phyloP scores from a whole-genome alignment of 768 basidiomycete species.

The Trametes punicea region DNA sequence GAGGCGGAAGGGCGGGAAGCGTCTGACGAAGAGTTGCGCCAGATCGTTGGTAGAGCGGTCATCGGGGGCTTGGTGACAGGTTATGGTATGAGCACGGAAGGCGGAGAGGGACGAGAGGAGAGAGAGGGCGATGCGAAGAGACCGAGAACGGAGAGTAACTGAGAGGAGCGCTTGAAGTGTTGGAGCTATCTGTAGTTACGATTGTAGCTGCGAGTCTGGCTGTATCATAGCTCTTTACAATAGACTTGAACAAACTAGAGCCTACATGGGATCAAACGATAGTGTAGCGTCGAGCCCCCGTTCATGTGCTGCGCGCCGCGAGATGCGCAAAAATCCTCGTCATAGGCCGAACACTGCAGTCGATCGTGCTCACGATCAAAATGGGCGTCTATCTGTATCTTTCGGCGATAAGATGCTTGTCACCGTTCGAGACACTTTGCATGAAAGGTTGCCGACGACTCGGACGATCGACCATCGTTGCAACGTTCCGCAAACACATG shows the following conservation, averaged over 20 bases:
- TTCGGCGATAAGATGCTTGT: conserved; percentile 15
- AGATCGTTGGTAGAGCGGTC: conserved; percentile 61
- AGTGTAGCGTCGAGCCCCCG: not conserved
- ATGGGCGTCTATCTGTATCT: conserved; percentile 11
- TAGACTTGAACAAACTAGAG: not conserved
- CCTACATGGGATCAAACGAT: too few relatives aligned
- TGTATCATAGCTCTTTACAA: not conserved
- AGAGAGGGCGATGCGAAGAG: conserved; percentile 25
- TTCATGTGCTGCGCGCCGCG: not conserved
- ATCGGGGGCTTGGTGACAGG: conserved; percentile 64
- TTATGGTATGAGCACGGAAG: conserved; percentile 43
- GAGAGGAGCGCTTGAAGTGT: not conserved
- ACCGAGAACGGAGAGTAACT: conserved; percentile 28
- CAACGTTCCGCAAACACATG: not conserved
- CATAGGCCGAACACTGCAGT: not conserved
- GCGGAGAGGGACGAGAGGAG: conserved; percentile 10
- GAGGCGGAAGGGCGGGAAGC: conserved; percentile 52
- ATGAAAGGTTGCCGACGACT: not conserved
- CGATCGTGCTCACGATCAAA: conserved; percentile 5
- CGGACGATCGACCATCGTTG: not conserved
- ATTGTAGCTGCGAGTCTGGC: not conserved
- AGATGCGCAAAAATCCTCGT: not conserved
- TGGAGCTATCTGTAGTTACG: not conserved
- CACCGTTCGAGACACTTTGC: not conserved
- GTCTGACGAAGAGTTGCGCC: conserved; percentile 62